Percentiles rank a stretch among this genome's conserved stretches.
These are phyloP conservation scores for Rhododendron vialii DNA, from an alignment of 148 eudicot genomes.

Conservation along the genomic window DNA sequence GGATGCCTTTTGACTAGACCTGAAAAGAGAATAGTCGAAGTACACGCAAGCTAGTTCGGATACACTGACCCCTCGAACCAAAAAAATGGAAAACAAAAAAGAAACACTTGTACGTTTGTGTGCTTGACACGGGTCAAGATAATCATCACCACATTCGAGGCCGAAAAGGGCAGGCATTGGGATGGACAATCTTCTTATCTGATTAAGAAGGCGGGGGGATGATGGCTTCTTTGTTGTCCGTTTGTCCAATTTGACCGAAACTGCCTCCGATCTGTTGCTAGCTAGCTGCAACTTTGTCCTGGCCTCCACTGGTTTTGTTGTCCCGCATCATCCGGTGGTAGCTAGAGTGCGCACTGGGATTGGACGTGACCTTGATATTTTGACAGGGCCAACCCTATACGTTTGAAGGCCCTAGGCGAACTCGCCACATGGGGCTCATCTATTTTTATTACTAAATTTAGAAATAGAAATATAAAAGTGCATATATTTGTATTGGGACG, in stretches of 20 bases:
- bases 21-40: no score
- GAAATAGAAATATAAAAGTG: no score
- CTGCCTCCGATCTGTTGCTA: neutral
- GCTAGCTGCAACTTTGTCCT: slow-evolving; percentile 9
- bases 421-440: no score
- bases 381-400: no score
- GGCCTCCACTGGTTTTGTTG: neutral
- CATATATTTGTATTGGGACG: no score
- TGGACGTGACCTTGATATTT: no score
- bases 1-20: neutral
- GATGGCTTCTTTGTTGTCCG: slow-evolving; percentile 7
- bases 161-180: neutral
- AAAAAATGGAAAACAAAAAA: neutral
- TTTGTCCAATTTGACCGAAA: neutral
- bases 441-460: no score
- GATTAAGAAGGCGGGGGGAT: neutral
- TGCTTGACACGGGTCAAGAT: neutral
- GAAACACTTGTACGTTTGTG: neutral
- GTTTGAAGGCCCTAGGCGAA: no score
- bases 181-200: neutral
- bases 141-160: neutral
- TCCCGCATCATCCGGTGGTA: no score
- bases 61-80: no score
- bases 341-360: no score
- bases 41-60: no score